phyloP scores from a whole-genome alignment of 139 green algal species.

The Gonium pectorale region DNA sequence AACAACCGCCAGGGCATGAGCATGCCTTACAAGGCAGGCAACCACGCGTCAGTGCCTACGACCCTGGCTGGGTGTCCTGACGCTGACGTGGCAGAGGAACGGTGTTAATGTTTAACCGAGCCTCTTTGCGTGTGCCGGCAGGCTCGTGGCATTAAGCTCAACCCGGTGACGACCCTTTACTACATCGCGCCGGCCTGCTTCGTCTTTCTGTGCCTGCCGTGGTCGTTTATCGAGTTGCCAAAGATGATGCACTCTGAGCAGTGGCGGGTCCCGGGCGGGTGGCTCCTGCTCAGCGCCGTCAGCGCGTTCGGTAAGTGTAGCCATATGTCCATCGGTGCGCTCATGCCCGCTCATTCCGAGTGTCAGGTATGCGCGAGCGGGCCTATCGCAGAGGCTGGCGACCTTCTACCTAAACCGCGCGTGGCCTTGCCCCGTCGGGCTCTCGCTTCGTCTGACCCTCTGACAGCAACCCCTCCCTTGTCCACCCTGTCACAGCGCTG shows the following conservation, averaged over 20 bases:
- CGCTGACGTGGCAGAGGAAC: no score
- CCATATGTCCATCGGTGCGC: no score
- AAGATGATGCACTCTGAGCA: conserved; percentile 43
- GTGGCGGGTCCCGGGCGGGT: background rate
- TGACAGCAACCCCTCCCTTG: no score
- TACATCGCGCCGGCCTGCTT: conserved; percentile 81
- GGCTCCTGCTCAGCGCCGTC: conserved; percentile 52
- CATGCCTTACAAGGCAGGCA: background rate
- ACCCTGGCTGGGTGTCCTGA: no score
- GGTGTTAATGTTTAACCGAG: no score
- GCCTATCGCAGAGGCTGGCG: no score
- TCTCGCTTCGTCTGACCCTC: no score
- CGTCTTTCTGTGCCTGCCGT: conserved; percentile 67
- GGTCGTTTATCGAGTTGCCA: conserved; percentile 65
- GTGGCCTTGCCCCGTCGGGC: no score
- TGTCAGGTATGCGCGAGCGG: no score
- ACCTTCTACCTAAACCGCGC: no score
- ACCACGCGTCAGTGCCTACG: conserved; percentile 46
- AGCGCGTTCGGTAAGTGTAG: conserved; percentile 57
- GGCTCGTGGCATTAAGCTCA: conserved; percentile 84
- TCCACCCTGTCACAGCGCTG: conserved; percentile 63
- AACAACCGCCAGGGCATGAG: background rate
- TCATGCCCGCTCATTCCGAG: no score
- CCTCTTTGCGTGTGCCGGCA: conserved; percentile 64
- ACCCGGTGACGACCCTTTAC: conserved; percentile 91